phyloP scores from a whole-genome alignment of 192 early-diverging fungal genomes.

The Podila verticillata region DNA sequence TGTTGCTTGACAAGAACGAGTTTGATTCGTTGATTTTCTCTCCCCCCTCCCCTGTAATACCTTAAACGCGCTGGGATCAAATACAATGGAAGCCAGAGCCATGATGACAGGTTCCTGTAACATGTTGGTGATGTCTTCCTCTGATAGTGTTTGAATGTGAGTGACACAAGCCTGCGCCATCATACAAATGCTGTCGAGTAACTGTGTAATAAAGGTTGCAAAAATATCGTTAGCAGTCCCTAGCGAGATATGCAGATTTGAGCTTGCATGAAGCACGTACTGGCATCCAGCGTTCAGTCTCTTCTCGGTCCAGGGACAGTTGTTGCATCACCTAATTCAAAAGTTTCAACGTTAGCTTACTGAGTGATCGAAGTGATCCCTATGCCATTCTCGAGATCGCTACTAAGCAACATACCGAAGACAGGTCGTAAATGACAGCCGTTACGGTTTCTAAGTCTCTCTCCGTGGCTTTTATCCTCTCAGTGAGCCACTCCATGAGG shows the following conservation, averaged over 20 bases:
- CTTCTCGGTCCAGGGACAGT: not conserved
- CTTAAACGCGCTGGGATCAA: slow-evolving; percentile 13
- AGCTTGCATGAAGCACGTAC: not conserved
- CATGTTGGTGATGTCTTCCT: not conserved
- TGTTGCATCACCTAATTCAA: not conserved
- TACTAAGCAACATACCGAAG: not conserved
- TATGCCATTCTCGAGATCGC: not conserved
- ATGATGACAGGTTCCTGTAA: slow-evolving; percentile 9
- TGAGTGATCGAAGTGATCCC: not conserved
- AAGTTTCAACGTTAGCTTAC: not conserved
- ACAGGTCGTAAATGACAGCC: not conserved
- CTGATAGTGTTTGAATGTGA: slow-evolving; percentile 1
- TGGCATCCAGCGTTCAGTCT: not conserved
- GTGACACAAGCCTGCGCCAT: slow-evolving; percentile 19
- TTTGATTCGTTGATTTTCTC: too few species aligned
- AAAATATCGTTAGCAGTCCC: too few species aligned
- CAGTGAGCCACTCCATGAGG: not conserved
- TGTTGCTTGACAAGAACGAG: too few species aligned
- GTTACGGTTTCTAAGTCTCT: not conserved
- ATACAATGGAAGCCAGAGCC: slow-evolving; percentile 15
- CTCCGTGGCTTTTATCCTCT: not conserved
- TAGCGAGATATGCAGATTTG: too few species aligned
- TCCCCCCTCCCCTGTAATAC: not conserved
- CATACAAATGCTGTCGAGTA: not conserved
- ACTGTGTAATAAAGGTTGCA: not conserved